Base-by-base conservation (phyloP, 2,329 filamentous ascomycete species). In the Chaetothyriales sp. region DNA sequence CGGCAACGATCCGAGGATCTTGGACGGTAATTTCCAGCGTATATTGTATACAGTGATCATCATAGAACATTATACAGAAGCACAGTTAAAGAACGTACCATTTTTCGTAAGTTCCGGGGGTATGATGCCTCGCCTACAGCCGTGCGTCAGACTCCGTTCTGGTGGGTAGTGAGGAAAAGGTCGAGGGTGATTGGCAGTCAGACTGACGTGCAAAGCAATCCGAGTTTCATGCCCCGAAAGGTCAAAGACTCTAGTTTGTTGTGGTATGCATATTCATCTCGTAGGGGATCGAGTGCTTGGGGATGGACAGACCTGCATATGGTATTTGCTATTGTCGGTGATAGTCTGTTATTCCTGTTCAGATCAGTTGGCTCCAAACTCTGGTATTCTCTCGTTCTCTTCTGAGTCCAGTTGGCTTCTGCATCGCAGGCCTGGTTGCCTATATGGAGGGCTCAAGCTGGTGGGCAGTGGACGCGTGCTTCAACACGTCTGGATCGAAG, bases 21-120 rank as follows among this genome's bases (percentile, higher is more conserved):
- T 85, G 81, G 87, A 82, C 87, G 87, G 87, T 94, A 94, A 94
- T 83, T 92, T 90, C 86, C 86, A 89, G 88, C 86, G 76, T 85
- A 81, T 78, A 65, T 56, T 61, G 63, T 64, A 54, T 53, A 62
- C 67, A 67, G 65, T 73, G 76, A 77, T 84, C 83, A 87, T 83
- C 79, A 80, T 70, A 22, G 65, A 60, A 50, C 56, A 70, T 18
- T 56, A 70, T 48, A 33, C 29, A 15, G 50, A 56, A 54, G 59
- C 47, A 58, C 51, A 55, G 59, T 51, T 13, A 15, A 40, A 40
- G 33, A 40, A 40, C 33, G 33, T 15, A 40, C 33, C 33, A 10
- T 40, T 40, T 40, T 40, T 33, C 43, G 47, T 54, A 53, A 56
- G 46, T 47, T 44, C 47, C 52, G 62, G 62, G 62, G 60, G 57